Conservation (phyloP, 2,329 filamentous ascomycete species). For the Pestalotiopsis sp. region DNA sequence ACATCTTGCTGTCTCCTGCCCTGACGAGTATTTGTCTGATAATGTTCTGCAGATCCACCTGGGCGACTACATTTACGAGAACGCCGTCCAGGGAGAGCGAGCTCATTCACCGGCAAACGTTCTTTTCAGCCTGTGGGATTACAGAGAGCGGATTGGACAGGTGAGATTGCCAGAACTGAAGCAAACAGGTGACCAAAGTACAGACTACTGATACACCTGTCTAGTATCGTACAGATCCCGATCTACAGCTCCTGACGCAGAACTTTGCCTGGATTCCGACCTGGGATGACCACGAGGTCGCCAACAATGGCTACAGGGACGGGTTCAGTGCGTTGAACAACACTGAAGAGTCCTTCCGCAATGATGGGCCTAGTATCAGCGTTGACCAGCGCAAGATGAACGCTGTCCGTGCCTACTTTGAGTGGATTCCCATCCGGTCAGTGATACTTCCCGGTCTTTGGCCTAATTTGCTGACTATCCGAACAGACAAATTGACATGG, state of each 20-base stretch:
- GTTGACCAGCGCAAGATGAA: conserved; percentile 77
- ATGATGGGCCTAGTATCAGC: conserved; percentile 56
- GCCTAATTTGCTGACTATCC: conserved; percentile 9
- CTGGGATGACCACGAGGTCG: conserved; percentile 56
- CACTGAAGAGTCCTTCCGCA: conserved; percentile 53
- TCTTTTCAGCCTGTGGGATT: conserved; percentile 42
- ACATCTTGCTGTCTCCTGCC: no score
- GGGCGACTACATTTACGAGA: conserved; percentile 68
- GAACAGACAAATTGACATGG: conserved; percentile 51
- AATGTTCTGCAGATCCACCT: conserved; percentile 26
- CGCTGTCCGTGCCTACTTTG: conserved; percentile 71
- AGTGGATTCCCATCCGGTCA: conserved; percentile 62
- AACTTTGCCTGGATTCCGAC: conserved; percentile 48
- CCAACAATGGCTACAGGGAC: conserved; percentile 67
- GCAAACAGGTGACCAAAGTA: not conserved
- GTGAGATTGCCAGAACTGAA: conserved; percentile 18
- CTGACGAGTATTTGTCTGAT: not conserved
- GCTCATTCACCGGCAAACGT: conserved; percentile 27
- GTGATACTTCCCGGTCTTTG: conserved; percentile 6
- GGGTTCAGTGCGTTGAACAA: conserved; percentile 65
- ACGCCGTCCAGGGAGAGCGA: conserved; percentile 35
- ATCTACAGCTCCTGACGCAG: conserved; percentile 42
- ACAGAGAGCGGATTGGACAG: conserved; percentile 42
- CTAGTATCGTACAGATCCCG: conserved; percentile 43
- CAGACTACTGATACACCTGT: not conserved